Evolutionary conservation across 140 eudicot genomes (phyloP), one percentile per base, ranked within the genome.

Genomic region (Anethum foeniculum): DNA sequence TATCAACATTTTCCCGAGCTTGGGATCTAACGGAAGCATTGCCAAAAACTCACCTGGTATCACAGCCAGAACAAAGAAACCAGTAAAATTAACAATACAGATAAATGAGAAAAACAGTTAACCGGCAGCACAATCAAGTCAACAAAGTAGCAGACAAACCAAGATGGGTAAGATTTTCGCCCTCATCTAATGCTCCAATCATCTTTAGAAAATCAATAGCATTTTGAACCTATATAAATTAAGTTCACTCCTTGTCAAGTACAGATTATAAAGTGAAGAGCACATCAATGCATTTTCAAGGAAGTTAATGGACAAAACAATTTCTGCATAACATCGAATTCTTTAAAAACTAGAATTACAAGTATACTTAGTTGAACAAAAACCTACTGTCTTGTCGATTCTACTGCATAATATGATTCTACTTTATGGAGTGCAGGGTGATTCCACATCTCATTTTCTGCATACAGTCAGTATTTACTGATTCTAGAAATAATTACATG

Each of bases 11-110:
- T 93, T 95, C 80, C 99, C 99, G 19, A 95, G 91, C 87, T 95
- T 95, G 48, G 99, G 99, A 82, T 95, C 98, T 85, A 95, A 86
- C 28, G 99, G 99, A 80, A 95, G 99, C 89, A 92, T 90, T 7
- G 97, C 89, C 85, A 95, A 81, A 85, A 86, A 93, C 84, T 88
- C 72, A 49, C 99, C 99, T 95, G 84, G 72, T 83, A 30, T 34
- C 48, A 75, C 30, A 23, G 56, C 8, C 28, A 73, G 46, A 38
- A 39, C 27, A 39, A 15, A 18, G 6, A 6, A 19, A 71, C 19
- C 1, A 13, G 28, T 34, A 1, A 39, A 71, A 7, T 36, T 69
- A 44, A 41, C 44, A 51, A 73, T 19, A 51, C 36, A 36, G 48
- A 54, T 6, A 58, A 30, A 82, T 23, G 49, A 27, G 25, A 25